Evolutionary conservation across 1,284 basidiomycete species (phyloP).

Genomic region (Xerocomus amazonicus): DNA sequence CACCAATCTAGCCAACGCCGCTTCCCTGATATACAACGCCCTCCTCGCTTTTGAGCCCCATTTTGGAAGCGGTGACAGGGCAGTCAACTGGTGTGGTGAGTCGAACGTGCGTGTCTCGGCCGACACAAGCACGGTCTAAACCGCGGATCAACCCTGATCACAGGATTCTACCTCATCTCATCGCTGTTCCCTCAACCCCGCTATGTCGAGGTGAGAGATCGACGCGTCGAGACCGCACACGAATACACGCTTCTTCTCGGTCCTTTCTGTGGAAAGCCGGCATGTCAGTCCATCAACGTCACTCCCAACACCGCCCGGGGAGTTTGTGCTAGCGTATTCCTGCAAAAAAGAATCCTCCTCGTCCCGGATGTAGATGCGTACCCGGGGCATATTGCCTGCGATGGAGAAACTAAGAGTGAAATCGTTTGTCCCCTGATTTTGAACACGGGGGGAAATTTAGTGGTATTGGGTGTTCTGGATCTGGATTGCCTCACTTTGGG

Average conservation of each 20-base stretch:
- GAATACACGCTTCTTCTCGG: conserved; percentile 58
- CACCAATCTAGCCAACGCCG: conserved; percentile 81
- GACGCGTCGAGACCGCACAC: conserved; percentile 6
- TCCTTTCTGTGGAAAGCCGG: conserved; percentile 86
- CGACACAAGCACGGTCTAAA: background rate
- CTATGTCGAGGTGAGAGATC: conserved; percentile 15
- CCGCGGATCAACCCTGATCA: background rate
- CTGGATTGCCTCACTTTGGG: conserved; percentile 73
- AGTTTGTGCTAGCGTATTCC: conserved; percentile 79
- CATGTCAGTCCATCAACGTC: conserved; percentile 76
- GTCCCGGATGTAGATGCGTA: conserved; percentile 75
- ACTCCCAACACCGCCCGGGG: conserved; percentile 57
- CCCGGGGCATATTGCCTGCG: conserved; percentile 88
- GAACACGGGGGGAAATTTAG: conserved; percentile 30
- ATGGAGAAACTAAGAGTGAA: conserved; percentile 82
- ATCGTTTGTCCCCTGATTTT: conserved; percentile 75
- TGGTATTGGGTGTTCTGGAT: conserved; percentile 75
- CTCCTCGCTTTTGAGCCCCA: conserved; percentile 61
- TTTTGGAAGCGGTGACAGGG: conserved; percentile 61
- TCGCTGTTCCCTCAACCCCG: conserved; percentile 56
- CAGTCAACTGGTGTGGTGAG: conserved; percentile 88
- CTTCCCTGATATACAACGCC: conserved; percentile 75
- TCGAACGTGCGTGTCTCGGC: conserved; percentile 30
- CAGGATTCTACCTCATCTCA: conserved; percentile 81
- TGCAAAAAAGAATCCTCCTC: conserved; percentile 52